Evolutionary conservation across 1,284 basidiomycete species (phyloP).

Genomic region (Sphaerobolus stellatus): DNA sequence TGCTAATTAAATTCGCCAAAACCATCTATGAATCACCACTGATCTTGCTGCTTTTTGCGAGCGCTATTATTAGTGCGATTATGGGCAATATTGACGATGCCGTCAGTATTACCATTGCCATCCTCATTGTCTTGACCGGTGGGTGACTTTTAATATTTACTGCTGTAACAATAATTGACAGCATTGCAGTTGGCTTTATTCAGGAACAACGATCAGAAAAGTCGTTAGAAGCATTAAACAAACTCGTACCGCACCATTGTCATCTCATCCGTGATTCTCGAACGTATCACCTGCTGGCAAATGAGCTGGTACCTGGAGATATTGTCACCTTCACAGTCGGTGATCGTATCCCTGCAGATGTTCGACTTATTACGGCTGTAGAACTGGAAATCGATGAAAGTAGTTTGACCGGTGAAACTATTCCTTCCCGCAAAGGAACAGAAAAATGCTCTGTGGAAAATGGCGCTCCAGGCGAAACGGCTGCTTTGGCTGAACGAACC

Average conservation of each 20-base stretch:
- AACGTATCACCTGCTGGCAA: constrained; percentile 80
- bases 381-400: constrained; percentile 95
- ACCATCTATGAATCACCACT: constrained; percentile 94
- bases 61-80: constrained; percentile 81
- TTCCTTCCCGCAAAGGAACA: constrained; percentile 70
- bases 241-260: constrained; percentile 95
- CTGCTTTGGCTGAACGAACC: constrained; percentile 80
- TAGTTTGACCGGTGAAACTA: constrained; percentile 92
- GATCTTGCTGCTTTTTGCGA: constrained; percentile 86
- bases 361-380: constrained; percentile 76
- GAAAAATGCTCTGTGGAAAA: constrained; percentile 45
- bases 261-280: constrained; percentile 83
- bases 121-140: constrained; percentile 92
- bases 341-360: constrained; percentile 93
- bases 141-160: constrained; percentile 24
- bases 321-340: constrained; percentile 87
- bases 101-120: constrained; percentile 89
- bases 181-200: constrained; percentile 80
- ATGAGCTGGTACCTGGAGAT: constrained; percentile 94
- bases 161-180: neutral
- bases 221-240: constrained; percentile 91
- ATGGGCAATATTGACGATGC: constrained; percentile 97
- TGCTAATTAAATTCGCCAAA: constrained; percentile 84
- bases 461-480: constrained; percentile 47
- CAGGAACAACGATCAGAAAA: constrained; percentile 96